Conservation (phyloP, 225 moss, liverwort and hornwort species). For the Lunularia cruciata region DNA sequence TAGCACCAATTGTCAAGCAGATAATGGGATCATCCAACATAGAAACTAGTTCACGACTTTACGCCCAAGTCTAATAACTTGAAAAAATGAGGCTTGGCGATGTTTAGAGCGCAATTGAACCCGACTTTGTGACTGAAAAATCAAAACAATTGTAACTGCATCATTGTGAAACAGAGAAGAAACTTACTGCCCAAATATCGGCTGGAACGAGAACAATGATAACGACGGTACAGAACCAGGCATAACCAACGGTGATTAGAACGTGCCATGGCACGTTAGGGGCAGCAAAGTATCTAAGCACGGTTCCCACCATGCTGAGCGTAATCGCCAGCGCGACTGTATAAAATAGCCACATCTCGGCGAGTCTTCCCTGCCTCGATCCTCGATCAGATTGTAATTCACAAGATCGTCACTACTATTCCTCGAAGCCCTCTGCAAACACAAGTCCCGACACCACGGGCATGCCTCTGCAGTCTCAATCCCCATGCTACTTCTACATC, state of each 20-base stretch:
- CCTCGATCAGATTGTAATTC: not conserved
- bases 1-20: no score
- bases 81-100: no score
- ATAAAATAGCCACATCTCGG: slow-evolving; percentile 95
- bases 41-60: no score
- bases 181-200: slow-evolving; percentile 96
- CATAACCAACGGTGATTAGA: slow-evolving; percentile 81
- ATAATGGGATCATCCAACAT: no score
- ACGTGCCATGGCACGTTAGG: slow-evolving; percentile 75
- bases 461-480: slow-evolving; percentile 21
- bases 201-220: slow-evolving; percentile 99
- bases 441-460: slow-evolving; percentile 23
- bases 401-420: slow-evolving; percentile 13
- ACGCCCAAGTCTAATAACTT: no score
- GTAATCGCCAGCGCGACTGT: slow-evolving; percentile 85
- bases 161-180: not conserved
- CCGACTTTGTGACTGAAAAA: no score
- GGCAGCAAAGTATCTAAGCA: slow-evolving; percentile 86
- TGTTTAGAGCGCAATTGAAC: no score
- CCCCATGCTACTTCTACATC: slow-evolving; percentile 40
- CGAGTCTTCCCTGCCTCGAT: not conserved
- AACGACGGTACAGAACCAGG: slow-evolving; percentile 95
- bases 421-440: slow-evolving; percentile 12
- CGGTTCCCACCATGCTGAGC: slow-evolving; percentile 78
- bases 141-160: not conserved